Percentiles rank a stretch among this genome's conserved stretches.
Conservation (phyloP, 2,329 filamentous ascomycete genomes). For the Fusarium sp. region DNA sequence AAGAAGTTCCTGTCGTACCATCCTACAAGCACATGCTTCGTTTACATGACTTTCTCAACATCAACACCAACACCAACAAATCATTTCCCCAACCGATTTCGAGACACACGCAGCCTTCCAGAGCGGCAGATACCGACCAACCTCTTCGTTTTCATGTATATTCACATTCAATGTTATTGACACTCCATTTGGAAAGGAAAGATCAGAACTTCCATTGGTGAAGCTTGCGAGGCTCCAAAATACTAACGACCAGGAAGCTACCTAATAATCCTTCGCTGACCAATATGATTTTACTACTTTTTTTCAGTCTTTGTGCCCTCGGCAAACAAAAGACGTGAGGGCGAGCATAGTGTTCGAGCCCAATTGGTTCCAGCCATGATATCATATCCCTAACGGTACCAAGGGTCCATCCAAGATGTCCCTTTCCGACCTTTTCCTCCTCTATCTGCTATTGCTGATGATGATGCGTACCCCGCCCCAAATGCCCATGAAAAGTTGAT, state of each 20-base stretch:
- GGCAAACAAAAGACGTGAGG: constrained; percentile 35
- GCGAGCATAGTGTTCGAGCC: constrained; percentile 34
- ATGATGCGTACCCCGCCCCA: constrained; percentile 36
- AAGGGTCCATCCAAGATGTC: constrained; percentile 31
- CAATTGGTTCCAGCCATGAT: constrained; percentile 38
- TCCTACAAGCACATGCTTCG: constrained; percentile 6
- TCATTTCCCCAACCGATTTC: constrained; percentile 4
- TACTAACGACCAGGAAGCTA: constrained; percentile 46
- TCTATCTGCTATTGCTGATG: constrained; percentile 38
- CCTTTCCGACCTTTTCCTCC: constrained; percentile 30
- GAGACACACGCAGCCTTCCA: background rate
- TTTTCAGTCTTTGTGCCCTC: constrained; percentile 42
- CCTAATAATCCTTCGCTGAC: constrained; percentile 38
- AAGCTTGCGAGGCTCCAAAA: constrained; percentile 40
- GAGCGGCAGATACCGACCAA: background rate
- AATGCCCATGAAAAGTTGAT: constrained; percentile 41
- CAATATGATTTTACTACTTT: constrained; percentile 46
- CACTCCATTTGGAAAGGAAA: constrained; percentile 39
- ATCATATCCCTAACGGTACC: constrained; percentile 38
- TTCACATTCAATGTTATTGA: constrained; percentile 7
- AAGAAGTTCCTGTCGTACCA: background rate
- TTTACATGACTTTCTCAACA: constrained; percentile 16
- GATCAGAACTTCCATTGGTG: constrained; percentile 48
- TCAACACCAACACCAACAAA: constrained; percentile 5
- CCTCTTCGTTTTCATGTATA: background rate